Evolutionary conservation across 1,284 basidiomycete species (phyloP).

Genomic region (Filobasidium uniguttulatum): DNA sequence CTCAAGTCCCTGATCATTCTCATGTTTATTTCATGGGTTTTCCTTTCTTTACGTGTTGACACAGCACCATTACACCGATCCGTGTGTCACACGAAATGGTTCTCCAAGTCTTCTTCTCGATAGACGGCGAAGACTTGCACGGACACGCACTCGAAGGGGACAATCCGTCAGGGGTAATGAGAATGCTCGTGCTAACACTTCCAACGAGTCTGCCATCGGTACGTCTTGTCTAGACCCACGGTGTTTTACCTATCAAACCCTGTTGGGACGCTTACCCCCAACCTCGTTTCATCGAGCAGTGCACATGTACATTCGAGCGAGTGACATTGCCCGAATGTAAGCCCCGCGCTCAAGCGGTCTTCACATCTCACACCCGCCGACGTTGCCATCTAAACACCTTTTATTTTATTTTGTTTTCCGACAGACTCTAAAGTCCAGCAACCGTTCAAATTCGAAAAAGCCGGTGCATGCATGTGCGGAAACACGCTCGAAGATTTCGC

Average conservation of each 20-base stretch:
- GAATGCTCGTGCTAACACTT: constrained; percentile 27
- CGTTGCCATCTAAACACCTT: background rate
- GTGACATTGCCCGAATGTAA: constrained; percentile 15
- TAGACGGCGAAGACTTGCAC: constrained; percentile 24
- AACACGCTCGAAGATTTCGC: constrained; percentile 14
- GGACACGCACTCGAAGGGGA: constrained; percentile 10
- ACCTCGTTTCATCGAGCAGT: background rate
- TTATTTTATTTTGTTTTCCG: background rate
- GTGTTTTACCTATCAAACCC: background rate
- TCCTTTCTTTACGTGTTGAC: background rate
- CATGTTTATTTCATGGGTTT: background rate
- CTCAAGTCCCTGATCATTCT: background rate
- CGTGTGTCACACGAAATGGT: constrained; percentile 28
- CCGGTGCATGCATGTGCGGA: constrained; percentile 12
- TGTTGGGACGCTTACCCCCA: background rate
- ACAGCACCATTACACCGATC: constrained; percentile 32
- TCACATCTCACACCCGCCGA: background rate
- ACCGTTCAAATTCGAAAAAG: background rate
- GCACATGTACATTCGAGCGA: constrained; percentile 14
- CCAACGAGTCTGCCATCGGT: constrained; percentile 29
- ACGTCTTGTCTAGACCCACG: constrained; percentile 11
- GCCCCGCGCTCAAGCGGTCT: background rate
- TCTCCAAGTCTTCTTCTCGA: constrained; percentile 32
- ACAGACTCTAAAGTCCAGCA: constrained; percentile 13
- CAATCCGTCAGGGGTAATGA: constrained; percentile 22